Conservation (phyloP, 768 basidiomycete species). For the Amanita rubescens region DNA sequence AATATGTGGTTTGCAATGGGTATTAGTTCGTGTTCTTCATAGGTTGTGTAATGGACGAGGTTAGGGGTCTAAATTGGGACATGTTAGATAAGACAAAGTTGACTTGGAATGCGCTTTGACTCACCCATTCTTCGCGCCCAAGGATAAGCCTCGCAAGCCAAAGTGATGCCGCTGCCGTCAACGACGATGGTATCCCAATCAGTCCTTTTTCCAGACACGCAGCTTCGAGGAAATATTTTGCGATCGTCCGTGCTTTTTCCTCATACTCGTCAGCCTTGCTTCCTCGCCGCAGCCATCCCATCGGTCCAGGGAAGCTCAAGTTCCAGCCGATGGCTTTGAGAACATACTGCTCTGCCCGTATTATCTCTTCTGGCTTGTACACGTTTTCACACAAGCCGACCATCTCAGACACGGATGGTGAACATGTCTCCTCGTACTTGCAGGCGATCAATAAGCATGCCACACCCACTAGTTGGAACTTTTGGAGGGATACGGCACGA, state of each 20-base stretch:
- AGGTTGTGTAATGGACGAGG: constrained; percentile 82
- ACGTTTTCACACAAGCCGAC: constrained; percentile 72
- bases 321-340: constrained; percentile 84
- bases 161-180: constrained; percentile 76
- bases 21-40: constrained; percentile 70
- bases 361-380: constrained; percentile 72
- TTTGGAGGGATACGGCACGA: constrained; percentile 71
- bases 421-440: constrained; percentile 90
- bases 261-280: constrained; percentile 95
- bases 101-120: constrained; percentile 18
- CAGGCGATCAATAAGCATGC: constrained; percentile 83
- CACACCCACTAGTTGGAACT: constrained; percentile 88
- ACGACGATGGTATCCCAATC: constrained; percentile 63
- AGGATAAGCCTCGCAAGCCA: constrained; percentile 82
- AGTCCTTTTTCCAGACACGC: constrained; percentile 75
- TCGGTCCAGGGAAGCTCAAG: constrained; percentile 78
- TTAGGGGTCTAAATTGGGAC: constrained; percentile 59
- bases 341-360: constrained; percentile 85
- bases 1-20: constrained; percentile 83
- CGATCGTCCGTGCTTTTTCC: constrained; percentile 75
- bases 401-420: constrained; percentile 79
- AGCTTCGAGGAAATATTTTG: constrained; percentile 89
- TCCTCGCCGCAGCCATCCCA: constrained; percentile 81
- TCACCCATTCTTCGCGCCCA: constrained; percentile 79
- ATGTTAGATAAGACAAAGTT: background rate